Evolutionary conservation across 768 basidiomycete genomes (phyloP).

Genomic region (Leccinum barrowsii): DNA sequence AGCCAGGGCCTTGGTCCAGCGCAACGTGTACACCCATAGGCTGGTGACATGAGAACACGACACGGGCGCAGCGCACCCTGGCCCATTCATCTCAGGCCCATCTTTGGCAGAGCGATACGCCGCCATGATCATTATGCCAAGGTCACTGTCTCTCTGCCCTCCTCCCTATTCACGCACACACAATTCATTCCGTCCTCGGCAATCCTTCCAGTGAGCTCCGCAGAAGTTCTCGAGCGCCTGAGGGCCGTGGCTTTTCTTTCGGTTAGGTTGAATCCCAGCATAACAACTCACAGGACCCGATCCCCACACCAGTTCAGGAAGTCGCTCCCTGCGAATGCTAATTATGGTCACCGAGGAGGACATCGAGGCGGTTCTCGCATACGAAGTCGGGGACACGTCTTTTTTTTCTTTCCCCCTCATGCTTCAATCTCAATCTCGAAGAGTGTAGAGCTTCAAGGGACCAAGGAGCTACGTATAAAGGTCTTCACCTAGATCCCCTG

Average conservation of each 20-base stretch:
- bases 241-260: constrained; percentile 22
- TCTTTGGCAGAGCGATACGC: constrained; percentile 7
- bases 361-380: constrained; percentile 15
- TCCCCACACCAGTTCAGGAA: constrained; percentile 17
- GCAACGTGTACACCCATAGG: constrained; percentile 15
- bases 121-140: constrained; percentile 14
- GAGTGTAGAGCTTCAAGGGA: constrained; percentile 2
- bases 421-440: constrained; percentile 14
- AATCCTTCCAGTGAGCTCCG: constrained; percentile 9
- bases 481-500: neutral
- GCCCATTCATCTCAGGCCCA: constrained; percentile 14
- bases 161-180: constrained; percentile 9
- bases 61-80: constrained; percentile 14
- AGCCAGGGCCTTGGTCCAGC: constrained; percentile 9
- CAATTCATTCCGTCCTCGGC: constrained; percentile 7
- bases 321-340: constrained; percentile 11
- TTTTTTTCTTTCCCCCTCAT: constrained; percentile 11
- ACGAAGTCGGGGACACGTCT: constrained; percentile 4
- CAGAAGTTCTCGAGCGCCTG: constrained; percentile 14
- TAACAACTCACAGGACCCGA: constrained; percentile 14
- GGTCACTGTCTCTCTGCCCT: constrained; percentile 4
- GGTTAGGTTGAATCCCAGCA: constrained; percentile 21
- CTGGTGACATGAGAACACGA: constrained; percentile 25
- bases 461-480: constrained; percentile 21
- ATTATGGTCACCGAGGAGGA: constrained; percentile 25